Base-by-base conservation (phyloP, 129 eudicot species). In the Cynara cardunculus region DNA sequence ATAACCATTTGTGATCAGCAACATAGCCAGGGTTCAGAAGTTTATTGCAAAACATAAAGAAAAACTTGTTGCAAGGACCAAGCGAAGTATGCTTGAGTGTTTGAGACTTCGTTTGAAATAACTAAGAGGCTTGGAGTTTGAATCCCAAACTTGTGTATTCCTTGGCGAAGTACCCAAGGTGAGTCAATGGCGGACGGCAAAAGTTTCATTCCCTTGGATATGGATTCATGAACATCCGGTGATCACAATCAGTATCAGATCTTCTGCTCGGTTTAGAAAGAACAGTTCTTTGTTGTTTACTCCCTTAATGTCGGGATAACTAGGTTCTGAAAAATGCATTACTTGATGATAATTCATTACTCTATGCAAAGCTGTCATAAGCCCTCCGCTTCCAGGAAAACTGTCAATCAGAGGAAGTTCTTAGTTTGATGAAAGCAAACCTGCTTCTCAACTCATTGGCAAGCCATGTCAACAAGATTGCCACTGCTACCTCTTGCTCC, bases 361-460 rank as follows among this genome's bases (percentile, higher is more conserved):
- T 26, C 64, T n/a, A 28, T 49, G 59, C 22, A 79, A 71, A 79
- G 73, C 93, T 86, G 97, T 97, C 71, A 91, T n/a, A 62, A 92
- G 89, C 65, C 95, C 97, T 26, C 94, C 89, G 83, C 83, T 83
- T 68, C 95, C 90, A n/a, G 97, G 97, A 77, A 95, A 95, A 77
- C 91, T 92, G 82, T 92, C 99, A 22, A 90, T 86, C 73, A 95
- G 35, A 1, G 99, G 99, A 83, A 92, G 90, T 71, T 95, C 99
- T 26, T 95, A 97, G 72, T 86, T 89, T 46, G 94, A 83, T 30
- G 99, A 88, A 84, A 95, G 93, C 69, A 95, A 87, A 82, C 99
- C 87, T 95, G 97, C 75, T 92, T 92, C 80, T 95, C 99, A 27
- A 92, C 97, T 97, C 97, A 95, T 7, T 95, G 97, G 19, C 91